phyloP scores from a whole-genome alignment of 148 eudicot species.

The Rhododendron ovatum region DNA sequence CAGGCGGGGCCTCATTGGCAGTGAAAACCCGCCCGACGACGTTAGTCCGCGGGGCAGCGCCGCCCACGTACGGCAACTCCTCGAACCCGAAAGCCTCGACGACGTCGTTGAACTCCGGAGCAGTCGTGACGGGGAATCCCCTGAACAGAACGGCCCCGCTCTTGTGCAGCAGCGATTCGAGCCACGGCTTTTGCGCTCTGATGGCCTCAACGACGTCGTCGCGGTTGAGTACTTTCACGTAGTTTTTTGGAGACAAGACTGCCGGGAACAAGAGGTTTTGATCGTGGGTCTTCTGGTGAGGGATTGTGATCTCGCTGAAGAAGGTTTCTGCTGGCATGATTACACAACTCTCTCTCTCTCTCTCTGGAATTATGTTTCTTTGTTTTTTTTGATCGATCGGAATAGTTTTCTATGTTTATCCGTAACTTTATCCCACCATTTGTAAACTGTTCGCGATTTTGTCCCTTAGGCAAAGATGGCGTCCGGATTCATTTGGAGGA shows the following conservation, averaged over 20 bases:
- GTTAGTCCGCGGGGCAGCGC: slow-evolving; percentile 65
- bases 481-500: background rate
- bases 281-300: slow-evolving; percentile 47
- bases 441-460: background rate
- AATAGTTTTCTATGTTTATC: too few species aligned
- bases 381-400: too few species aligned
- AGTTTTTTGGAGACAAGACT: slow-evolving; percentile 39
- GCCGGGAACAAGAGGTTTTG: slow-evolving; percentile 41
- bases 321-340: slow-evolving; percentile 24
- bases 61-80: slow-evolving; percentile 78
- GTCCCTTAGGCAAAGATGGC: background rate
- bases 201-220: slow-evolving; percentile 25
- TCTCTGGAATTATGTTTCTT: background rate
- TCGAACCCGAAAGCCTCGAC: slow-evolving; percentile 80
- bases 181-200: slow-evolving; percentile 47
- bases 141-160: slow-evolving; percentile 66
- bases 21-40: slow-evolving; percentile 85
- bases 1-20: slow-evolving; percentile 84
- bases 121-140: slow-evolving; percentile 42
- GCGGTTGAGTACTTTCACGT: background rate
- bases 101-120: slow-evolving; percentile 74
- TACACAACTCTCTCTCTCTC: background rate
- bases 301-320: slow-evolving; percentile 33
- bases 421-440: too few species aligned
- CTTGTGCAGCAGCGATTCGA: slow-evolving; percentile 41